Conservation (phyloP, 2,329 filamentous ascomycete genomes). For the Verticillium longisporum region DNA sequence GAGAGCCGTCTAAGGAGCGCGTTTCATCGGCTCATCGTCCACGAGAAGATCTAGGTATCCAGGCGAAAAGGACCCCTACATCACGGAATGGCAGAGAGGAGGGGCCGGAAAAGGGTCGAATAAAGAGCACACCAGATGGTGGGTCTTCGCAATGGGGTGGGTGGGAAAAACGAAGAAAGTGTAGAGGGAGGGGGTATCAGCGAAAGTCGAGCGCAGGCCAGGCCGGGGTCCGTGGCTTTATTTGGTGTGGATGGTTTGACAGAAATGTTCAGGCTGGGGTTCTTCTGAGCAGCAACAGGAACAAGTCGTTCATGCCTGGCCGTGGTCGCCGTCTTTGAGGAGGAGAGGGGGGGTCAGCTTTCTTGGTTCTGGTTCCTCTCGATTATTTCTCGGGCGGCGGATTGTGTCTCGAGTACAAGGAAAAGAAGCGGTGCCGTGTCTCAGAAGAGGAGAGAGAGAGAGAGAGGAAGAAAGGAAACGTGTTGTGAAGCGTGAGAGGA, state of each 20-base stretch:
- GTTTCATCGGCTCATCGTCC: background rate
- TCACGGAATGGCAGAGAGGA: too few relatives aligned
- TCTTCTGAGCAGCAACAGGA: background rate
- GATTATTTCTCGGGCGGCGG: background rate
- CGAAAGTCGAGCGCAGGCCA: conserved; percentile 2
- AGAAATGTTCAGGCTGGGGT: too few relatives aligned
- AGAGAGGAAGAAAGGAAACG: background rate
- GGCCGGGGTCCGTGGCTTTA: background rate
- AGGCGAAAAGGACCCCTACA: background rate
- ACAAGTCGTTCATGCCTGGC: conserved; percentile 18
- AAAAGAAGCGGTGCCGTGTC: background rate
- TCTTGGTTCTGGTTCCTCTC: background rate
- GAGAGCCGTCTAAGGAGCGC: background rate
- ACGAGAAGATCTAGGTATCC: background rate
- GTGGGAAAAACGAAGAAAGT: background rate
- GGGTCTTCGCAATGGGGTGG: background rate
- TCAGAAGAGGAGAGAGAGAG: background rate
- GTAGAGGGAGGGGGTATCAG: conserved; percentile 1
- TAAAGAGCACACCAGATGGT: background rate
- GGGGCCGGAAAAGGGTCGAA: background rate
- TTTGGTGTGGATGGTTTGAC: background rate
- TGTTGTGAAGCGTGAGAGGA: conserved; percentile 1
- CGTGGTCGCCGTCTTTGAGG: conserved; percentile 28
- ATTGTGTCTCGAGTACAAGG: background rate
- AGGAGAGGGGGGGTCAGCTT: conserved; percentile 3